Evolutionary conservation across 352 stramenopile species (phyloP).

Genomic region (Phytophthora sp.): DNA sequence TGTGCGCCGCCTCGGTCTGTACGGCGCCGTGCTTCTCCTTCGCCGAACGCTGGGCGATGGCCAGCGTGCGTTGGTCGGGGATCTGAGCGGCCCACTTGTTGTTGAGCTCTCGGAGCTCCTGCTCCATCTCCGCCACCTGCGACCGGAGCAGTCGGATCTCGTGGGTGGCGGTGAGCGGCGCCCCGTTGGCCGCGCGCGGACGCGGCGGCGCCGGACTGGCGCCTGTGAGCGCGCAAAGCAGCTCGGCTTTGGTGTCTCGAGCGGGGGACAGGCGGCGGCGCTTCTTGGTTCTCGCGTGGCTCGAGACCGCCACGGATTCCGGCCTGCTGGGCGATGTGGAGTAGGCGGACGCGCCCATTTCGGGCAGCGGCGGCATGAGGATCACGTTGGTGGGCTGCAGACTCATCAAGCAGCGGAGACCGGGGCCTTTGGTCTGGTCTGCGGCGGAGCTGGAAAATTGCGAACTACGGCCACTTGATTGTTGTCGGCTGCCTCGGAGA

Average conservation of each 20-base stretch:
- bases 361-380: constrained; percentile 20
- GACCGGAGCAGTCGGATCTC: constrained; percentile 41
- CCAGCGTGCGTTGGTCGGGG: constrained; percentile 30
- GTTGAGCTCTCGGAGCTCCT: constrained; percentile 24
- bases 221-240: constrained; percentile 21
- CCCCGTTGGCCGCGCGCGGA: constrained; percentile 24
- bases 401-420: constrained; percentile 12
- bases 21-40: constrained; percentile 32
- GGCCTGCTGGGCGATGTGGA: constrained; percentile 11
- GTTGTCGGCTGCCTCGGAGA: constrained; percentile 9
- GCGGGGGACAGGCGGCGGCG: constrained; percentile 9
- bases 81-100: constrained; percentile 31
- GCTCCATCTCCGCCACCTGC: constrained; percentile 44
- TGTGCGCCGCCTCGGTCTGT: constrained; percentile 21
- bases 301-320: not conserved
- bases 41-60: constrained; percentile 26
- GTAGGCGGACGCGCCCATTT: constrained; percentile 12
- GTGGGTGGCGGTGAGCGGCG: constrained; percentile 32
- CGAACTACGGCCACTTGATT: constrained; percentile 28
- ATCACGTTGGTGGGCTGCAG: constrained; percentile 19
- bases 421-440: not conserved
- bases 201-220: constrained; percentile 9
- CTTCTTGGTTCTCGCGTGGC: constrained; percentile 18
- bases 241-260: constrained; percentile 8
- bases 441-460: constrained; percentile 15